phyloP scores from a whole-genome alignment of 129 eudicot genomes.

The Silybum marianum region DNA sequence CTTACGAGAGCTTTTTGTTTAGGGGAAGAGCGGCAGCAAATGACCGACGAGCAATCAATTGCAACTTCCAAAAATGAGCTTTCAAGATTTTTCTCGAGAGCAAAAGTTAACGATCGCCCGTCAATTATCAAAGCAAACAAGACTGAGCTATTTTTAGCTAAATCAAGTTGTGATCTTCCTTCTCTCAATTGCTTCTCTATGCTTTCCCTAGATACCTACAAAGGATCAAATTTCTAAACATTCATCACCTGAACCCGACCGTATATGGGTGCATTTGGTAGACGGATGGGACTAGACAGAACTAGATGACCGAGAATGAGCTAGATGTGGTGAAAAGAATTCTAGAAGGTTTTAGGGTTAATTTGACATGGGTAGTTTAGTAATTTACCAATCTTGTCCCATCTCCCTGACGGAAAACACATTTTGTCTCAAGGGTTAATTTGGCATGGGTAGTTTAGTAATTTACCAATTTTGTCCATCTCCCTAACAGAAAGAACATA shows the following conservation, averaged over 20 bases:
- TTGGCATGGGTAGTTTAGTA: background rate
- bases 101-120: constrained; percentile 81
- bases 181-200: constrained; percentile 66
- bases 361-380: background rate
- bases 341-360: background rate
- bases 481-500: background rate
- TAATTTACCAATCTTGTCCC: background rate
- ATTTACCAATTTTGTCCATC: background rate
- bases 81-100: constrained; percentile 67
- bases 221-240: constrained; percentile 19
- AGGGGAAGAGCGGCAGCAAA: constrained; percentile 98
- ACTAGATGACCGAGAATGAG: background rate
- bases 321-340: background rate
- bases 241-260: constrained; percentile 7
- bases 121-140: constrained; percentile 84
- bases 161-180: constrained; percentile 57
- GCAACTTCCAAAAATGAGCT: constrained; percentile 78
- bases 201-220: constrained; percentile 78
- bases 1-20: constrained; percentile 99
- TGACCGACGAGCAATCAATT: constrained; percentile 71
- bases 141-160: constrained; percentile 44
- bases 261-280: constrained; percentile 1
- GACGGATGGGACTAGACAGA: background rate
- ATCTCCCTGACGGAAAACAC: background rate
- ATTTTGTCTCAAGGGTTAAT: background rate